Conservation (phyloP, 2,329 filamentous ascomycete genomes). For the Fusarium foetens region DNA sequence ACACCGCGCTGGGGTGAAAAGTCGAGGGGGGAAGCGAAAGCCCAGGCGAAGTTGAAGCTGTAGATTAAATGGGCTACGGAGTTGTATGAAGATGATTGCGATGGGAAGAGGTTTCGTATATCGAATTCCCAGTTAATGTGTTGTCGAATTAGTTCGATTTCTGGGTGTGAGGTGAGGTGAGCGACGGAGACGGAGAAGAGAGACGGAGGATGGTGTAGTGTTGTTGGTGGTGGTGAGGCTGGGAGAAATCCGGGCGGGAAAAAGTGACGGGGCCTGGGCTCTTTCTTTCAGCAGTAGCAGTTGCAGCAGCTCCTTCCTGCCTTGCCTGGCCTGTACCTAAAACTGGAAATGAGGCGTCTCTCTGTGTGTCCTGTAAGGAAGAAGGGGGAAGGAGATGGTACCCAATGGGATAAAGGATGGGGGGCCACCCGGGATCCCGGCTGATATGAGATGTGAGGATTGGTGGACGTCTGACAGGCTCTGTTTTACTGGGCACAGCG, state of each 20-base stretch:
- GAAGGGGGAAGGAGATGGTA: conserved; percentile 16
- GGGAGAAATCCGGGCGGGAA: conserved; percentile 38
- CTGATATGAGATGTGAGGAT: background rate
- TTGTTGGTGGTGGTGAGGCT: conserved; percentile 36
- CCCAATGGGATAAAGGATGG: conserved; percentile 5
- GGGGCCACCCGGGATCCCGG: conserved; percentile 13
- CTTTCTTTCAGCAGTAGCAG: conserved; percentile 8
- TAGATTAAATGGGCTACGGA: conserved; percentile 13
- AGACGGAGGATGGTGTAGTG: conserved; percentile 3
- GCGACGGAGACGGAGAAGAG: conserved; percentile 20
- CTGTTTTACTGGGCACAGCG: conserved; percentile 30
- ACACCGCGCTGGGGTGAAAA: conserved; percentile 34
- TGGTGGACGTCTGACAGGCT: conserved; percentile 3
- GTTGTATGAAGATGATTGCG: conserved; percentile 39
- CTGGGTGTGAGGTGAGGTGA: conserved; percentile 20
- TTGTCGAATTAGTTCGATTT: conserved; percentile 22
- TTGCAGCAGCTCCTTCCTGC: conserved; percentile 21
- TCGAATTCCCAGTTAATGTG: conserved; percentile 21
- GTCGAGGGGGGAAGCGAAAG: conserved; percentile 15
- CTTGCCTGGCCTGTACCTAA: conserved; percentile 38
- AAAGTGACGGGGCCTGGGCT: conserved; percentile 34
- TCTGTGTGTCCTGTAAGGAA: conserved; percentile 11
- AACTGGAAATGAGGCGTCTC: conserved; percentile 44
- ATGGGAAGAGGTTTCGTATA: conserved; percentile 21
- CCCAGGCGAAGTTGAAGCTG: background rate